Percentiles rank a stretch among this genome's conserved stretches.
These are phyloP conservation scores for Rhizomucor miehei DNA, from an alignment of 371 early-diverging fungal genomes.

Conservation along the genomic window DNA sequence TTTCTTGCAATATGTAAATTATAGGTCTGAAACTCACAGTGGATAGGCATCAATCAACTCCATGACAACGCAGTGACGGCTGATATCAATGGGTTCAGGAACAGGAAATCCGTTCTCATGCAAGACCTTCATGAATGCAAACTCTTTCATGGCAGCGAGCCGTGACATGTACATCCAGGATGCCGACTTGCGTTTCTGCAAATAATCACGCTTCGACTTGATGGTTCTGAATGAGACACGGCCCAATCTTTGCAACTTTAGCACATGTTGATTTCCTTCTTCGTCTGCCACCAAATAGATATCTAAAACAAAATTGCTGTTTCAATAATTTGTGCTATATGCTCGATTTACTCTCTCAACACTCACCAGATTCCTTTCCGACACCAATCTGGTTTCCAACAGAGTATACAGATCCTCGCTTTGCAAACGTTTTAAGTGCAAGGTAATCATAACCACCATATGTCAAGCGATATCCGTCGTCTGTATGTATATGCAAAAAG, in stretches of 20 bases:
- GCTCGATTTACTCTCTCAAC: too few species aligned
- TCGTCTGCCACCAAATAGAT: conserved; percentile 95
- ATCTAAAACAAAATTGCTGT: conserved; percentile 42
- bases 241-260: conserved; percentile 96
- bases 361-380: conserved; percentile 94
- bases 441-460: conserved; percentile 99
- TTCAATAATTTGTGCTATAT: too few species aligned
- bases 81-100: conserved; percentile 90
- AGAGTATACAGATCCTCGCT: conserved; percentile 85
- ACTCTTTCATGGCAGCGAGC: conserved; percentile 96
- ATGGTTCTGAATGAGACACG: conserved; percentile 98
- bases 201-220: conserved; percentile 97
- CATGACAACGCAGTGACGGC: conserved; percentile 99
- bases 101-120: conserved; percentile 95
- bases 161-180: conserved; percentile 99
- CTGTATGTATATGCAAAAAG: conserved; percentile 28
- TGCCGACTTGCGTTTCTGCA: conserved; percentile 85
- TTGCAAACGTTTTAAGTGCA: conserved; percentile 92
- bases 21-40: conserved; percentile 62
- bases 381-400: conserved; percentile 99
- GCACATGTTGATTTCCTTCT: conserved; percentile 79
- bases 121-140: conserved; percentile 93
- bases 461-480: conserved; percentile 96
- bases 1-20: background rate
- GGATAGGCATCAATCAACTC: conserved; percentile 93